A percentile compares a stretch with the other conserved stretches of the same genome.
These are phyloP conservation scores for Zygosaccharomyces gambellarensis DNA, from an alignment of 805 yeast species.

Conservation along the genomic window DNA sequence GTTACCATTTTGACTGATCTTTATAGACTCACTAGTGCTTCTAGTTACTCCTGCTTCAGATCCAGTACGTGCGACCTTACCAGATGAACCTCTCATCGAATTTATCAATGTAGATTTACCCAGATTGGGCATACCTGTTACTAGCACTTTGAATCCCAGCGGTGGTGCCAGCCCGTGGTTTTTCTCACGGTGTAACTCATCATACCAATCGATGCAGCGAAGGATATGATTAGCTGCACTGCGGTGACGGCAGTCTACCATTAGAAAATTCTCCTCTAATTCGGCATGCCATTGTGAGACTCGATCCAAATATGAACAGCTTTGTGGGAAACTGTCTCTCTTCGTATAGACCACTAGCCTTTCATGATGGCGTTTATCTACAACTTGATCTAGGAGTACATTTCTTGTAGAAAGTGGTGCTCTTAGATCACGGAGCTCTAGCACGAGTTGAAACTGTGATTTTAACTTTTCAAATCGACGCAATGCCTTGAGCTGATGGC, in stretches of 20 bases:
- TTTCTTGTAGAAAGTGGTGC: constrained; percentile 86
- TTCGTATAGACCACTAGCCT: constrained; percentile 64
- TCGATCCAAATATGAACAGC: constrained; percentile 18
- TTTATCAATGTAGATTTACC: constrained; percentile 90
- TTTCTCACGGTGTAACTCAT: constrained; percentile 27
- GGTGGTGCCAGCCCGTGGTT: constrained; percentile 65
- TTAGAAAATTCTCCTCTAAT: constrained; percentile 41
- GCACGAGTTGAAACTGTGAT: constrained; percentile 73
- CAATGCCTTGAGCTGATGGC: constrained; percentile 83
- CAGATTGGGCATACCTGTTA: constrained; percentile 96
- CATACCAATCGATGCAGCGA: constrained; percentile 43
- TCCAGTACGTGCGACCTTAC: constrained; percentile 78
- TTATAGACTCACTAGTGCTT: constrained; percentile 67
- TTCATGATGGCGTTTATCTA: constrained; percentile 41
- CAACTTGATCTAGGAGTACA: constrained; percentile 64
- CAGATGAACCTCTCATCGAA: constrained; percentile 46
- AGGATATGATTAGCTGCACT: constrained; percentile 49
- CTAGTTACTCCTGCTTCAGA: constrained; percentile 88
- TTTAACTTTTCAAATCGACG: constrained; percentile 60
- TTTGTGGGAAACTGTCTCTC: constrained; percentile 49
- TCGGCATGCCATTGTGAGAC: constrained; percentile 47
- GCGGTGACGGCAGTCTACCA: constrained; percentile 53
- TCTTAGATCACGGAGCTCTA: constrained; percentile 84
- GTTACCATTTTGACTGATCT: constrained; percentile 40
- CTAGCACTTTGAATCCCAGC: constrained; percentile 67